Base-by-base conservation (phyloP, 352 stramenopile genomes). In the Elongisporangium anandrum region DNA sequence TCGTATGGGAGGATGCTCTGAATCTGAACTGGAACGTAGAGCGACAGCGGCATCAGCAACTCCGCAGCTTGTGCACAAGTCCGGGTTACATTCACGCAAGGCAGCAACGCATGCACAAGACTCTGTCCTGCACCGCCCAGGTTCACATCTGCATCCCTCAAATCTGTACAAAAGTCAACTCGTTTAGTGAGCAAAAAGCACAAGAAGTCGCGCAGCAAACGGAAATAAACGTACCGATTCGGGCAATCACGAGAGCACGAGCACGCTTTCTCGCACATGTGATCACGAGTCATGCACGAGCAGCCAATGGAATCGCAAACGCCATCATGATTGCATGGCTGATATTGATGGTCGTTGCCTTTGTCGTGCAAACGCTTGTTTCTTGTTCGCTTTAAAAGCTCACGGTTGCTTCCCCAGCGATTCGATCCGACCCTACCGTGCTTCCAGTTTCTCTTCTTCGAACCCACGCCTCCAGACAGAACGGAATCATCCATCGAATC, bases 71-170 rank as follows among this genome's bases (percentile, higher is more conserved):
- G 60, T 45, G 52, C 79, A 88, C 21, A 83, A 56, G 39, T 88
- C 79, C 0, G 76, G 79, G 49, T 86, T 75, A 60, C 76, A 88
- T 55, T 88, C 79, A 12, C 79, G 79, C 41, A 79, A 52, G 2
- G 76, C 75, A 12, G 72, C 60, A 62, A 84, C 85, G 58, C 79
- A 88, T 9, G 70, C 60, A 34, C 76, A 86, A 19, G 56, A 49
- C n/a, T 65, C 77, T 20, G 78, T 84, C 29, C 68, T 65, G 52
- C 78, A 88, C 54, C 77, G 66, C 38, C 69, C 71, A 16, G 65
- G 50, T 4, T 45, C 55, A 52, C 78, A 88, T 20, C 63, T 63
- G 62, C 78, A 85, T 20, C 78, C 78, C 68, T 78, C 70, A 63
- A 88, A 85, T 19, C 70, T 79, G 50, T 21, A 38, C 7, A 62